A percentile compares a stretch with the other conserved stretches of the same genome.
Evolutionary conservation across 768 basidiomycete genomes (phyloP).

Genomic region (Hygrophorus pudorinus): DNA sequence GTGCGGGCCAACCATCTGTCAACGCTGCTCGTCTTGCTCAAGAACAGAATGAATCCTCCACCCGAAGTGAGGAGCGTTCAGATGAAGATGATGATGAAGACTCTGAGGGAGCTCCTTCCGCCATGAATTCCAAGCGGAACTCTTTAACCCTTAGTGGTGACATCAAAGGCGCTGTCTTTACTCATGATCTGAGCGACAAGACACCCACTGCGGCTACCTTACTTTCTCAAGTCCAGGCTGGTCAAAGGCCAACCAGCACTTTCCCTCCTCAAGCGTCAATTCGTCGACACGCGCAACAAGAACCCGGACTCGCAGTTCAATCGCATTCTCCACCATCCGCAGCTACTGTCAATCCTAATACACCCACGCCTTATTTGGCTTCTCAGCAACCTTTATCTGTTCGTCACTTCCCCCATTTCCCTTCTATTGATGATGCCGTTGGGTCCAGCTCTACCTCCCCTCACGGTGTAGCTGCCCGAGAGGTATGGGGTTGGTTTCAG

Average conservation of each 20-base stretch:
- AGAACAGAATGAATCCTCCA: constrained; percentile 52
- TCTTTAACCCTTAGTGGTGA: constrained; percentile 60
- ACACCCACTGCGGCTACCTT: constrained; percentile 75
- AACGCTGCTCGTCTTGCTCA: constrained; percentile 66
- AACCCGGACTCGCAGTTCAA: constrained; percentile 41
- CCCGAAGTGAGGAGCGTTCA: constrained; percentile 59
- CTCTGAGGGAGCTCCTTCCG: constrained; percentile 61
- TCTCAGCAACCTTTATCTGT: constrained; percentile 52
- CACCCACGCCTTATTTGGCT: constrained; percentile 31
- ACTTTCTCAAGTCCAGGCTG: constrained; percentile 68
- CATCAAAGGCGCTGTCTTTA: constrained; percentile 44
- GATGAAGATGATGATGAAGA: constrained; percentile 86
- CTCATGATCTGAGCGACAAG: constrained; percentile 70
- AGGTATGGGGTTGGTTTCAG: constrained; percentile 90
- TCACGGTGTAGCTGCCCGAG: constrained; percentile 70
- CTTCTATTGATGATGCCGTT: constrained; percentile 78
- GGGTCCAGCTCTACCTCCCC: constrained; percentile 64
- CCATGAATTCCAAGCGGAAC: constrained; percentile 58
- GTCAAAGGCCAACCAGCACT: constrained; percentile 43
- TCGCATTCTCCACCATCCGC: constrained; percentile 48
- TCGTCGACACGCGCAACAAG: constrained; percentile 60
- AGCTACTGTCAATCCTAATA: constrained; percentile 28
- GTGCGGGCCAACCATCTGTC: constrained; percentile 63
- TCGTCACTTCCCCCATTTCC: constrained; percentile 71
- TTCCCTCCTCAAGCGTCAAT: constrained; percentile 69